A percentile compares a stretch with the other conserved stretches of the same genome.
phyloP scores from a whole-genome alignment of 768 basidiomycete genomes.

The Suillus brevipes region DNA sequence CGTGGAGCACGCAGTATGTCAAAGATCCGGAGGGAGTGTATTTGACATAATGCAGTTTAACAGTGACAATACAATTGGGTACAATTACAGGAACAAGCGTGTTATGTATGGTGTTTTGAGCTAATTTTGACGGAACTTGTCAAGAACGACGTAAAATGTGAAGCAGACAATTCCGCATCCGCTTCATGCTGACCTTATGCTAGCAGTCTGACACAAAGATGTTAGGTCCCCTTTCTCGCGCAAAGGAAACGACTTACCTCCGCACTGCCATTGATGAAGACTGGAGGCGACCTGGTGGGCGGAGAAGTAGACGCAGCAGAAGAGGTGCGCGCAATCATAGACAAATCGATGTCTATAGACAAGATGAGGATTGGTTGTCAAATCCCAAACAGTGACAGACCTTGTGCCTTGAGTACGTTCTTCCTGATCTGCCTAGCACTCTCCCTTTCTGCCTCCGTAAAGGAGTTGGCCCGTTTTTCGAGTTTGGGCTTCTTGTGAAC shows the following conservation, averaged over 20 bases:
- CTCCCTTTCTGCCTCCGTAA: slow-evolving; percentile 66
- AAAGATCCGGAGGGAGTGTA: background rate
- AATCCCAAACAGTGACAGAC: slow-evolving; percentile 28
- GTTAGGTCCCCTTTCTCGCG: background rate
- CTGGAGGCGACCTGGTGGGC: slow-evolving; percentile 16
- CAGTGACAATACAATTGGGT: background rate
- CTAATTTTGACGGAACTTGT: background rate
- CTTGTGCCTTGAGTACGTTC: slow-evolving; percentile 64
- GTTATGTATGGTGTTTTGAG: background rate
- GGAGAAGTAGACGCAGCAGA: slow-evolving; percentile 64
- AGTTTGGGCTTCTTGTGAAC: slow-evolving; percentile 31
- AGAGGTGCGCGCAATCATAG: slow-evolving; percentile 82
- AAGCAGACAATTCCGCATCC: background rate
- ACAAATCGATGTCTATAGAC: slow-evolving; percentile 53
- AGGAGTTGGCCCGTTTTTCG: slow-evolving; percentile 41
- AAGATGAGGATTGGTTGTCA: slow-evolving; percentile 4
- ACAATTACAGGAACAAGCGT: slow-evolving; percentile 2
- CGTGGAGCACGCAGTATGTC: background rate
- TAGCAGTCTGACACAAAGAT: slow-evolving; percentile 3
- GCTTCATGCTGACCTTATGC: slow-evolving; percentile 1
- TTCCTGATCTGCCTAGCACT: slow-evolving; percentile 69
- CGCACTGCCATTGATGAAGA: slow-evolving; percentile 19
- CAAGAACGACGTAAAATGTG: background rate
- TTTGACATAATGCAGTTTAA: slow-evolving; percentile 1
- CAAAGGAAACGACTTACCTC: slow-evolving; percentile 13